phyloP scores from a whole-genome alignment of 768 basidiomycete species.

The Calocybe cyanea region DNA sequence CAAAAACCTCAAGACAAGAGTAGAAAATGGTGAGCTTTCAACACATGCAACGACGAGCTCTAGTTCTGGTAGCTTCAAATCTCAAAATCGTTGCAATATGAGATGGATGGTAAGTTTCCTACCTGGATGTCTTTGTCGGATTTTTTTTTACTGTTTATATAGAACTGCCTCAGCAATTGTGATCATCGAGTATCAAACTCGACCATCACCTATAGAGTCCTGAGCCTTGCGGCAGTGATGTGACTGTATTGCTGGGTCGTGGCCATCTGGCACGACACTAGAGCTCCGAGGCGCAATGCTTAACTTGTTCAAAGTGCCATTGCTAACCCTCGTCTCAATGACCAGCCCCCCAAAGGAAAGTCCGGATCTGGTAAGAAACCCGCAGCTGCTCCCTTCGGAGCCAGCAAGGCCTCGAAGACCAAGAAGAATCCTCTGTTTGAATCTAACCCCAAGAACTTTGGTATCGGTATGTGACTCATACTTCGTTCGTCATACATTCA shows the following conservation, averaged over 20 bases:
- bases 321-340: slow-evolving; percentile 80
- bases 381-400: slow-evolving; percentile 79
- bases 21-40: slow-evolving; percentile 51
- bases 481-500: neutral
- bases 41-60: slow-evolving; percentile 32
- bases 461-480: slow-evolving; percentile 65
- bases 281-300: slow-evolving; percentile 51
- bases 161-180: slow-evolving; percentile 24
- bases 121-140: slow-evolving; percentile 30
- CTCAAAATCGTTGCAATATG: slow-evolving; percentile 21
- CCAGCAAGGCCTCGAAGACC: slow-evolving; percentile 66
- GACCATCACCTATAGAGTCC: slow-evolving; percentile 22
- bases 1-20: slow-evolving; percentile 36
- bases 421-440: slow-evolving; percentile 98
- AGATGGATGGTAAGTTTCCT: slow-evolving; percentile 52
- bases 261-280: slow-evolving; percentile 36
- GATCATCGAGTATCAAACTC: slow-evolving; percentile 14
- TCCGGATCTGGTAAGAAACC: slow-evolving; percentile 77
- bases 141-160: slow-evolving; percentile 4
- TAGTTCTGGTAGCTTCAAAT: slow-evolving; percentile 33
- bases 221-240: slow-evolving; percentile 40
- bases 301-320: slow-evolving; percentile 24
- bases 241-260: slow-evolving; percentile 35
- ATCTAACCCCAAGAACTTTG: slow-evolving; percentile 86
- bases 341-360: slow-evolving; percentile 84